Evolutionary conservation across 2,329 filamentous ascomycete species (phyloP).

Genomic region (Colletotrichum acutatum): DNA sequence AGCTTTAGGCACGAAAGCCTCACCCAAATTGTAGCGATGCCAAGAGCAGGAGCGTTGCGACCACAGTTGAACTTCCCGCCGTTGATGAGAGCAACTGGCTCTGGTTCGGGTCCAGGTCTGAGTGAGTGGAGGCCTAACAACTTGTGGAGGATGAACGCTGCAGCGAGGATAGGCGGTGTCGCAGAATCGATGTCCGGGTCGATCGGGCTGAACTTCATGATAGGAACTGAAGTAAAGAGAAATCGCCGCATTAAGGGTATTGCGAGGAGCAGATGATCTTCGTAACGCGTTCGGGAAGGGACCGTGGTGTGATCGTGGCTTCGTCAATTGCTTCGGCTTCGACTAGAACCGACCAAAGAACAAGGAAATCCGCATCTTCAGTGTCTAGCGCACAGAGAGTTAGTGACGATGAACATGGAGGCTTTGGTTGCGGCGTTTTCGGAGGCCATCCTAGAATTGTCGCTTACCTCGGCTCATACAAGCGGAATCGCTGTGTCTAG

Average conservation of each 20-base stretch:
- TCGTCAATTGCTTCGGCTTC: background rate
- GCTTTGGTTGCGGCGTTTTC: background rate
- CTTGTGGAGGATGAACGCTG: too few species aligned
- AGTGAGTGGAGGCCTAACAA: too few species aligned
- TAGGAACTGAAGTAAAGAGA: background rate
- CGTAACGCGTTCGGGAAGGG: background rate
- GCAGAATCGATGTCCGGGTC: background rate
- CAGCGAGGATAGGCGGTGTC: background rate
- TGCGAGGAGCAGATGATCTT: background rate
- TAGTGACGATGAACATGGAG: background rate
- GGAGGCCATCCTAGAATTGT: background rate
- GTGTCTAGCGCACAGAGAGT: background rate
- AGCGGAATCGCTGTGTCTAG: too few species aligned
- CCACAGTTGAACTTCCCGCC: too few species aligned
- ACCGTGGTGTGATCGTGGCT: background rate
- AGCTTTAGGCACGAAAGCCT: background rate
- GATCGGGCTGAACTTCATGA: background rate
- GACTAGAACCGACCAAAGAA: background rate
- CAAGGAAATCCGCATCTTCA: background rate
- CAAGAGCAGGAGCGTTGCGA: too few species aligned
- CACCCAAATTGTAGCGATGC: too few species aligned
- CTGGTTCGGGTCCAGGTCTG: too few species aligned
- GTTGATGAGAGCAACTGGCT: too few species aligned
- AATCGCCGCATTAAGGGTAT: background rate
- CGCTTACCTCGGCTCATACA: background rate